These are phyloP conservation scores for Prunus padus DNA, from an alignment of 306 rosid genomes.

Conservation along the genomic window DNA sequence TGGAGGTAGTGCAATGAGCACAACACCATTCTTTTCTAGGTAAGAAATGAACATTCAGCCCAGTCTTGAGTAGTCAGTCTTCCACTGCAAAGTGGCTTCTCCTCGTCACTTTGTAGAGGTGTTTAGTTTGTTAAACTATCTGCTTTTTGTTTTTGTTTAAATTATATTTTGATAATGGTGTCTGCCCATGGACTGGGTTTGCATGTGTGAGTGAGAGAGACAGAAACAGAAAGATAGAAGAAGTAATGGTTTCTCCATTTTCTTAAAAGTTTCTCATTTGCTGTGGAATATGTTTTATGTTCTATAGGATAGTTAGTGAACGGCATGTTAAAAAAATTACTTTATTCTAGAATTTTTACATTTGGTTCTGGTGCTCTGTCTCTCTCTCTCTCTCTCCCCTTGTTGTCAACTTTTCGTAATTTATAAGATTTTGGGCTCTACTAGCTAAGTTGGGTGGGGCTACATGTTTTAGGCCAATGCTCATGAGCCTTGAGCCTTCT, in stretches of 20 bases:
- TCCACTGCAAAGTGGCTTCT: conserved; percentile 1
- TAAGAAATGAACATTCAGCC: conserved; percentile 28
- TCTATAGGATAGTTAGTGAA: background rate
- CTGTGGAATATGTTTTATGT: background rate
- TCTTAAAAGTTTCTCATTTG: background rate
- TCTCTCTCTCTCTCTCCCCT: background rate
- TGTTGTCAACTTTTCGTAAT: too few species aligned
- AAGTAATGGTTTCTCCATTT: background rate
- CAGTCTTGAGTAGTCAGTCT: conserved; percentile 1
- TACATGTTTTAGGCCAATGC: background rate
- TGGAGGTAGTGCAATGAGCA: conserved; percentile 58
- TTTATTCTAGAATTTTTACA: background rate
- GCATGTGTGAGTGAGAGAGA: background rate
- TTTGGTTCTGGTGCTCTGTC: background rate
- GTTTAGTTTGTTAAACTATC: background rate
- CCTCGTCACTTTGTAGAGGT: background rate
- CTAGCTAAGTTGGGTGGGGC: background rate
- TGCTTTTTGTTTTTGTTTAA: background rate
- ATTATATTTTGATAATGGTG: background rate
- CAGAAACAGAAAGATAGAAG: background rate
- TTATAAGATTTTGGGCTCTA: background rate
- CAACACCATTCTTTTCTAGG: conserved; percentile 47
- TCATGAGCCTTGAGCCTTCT: background rate
- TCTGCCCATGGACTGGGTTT: background rate
- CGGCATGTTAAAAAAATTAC: background rate